phyloP scores from a whole-genome alignment of 805 yeast genomes.

The Saturnispora hagleri region DNA sequence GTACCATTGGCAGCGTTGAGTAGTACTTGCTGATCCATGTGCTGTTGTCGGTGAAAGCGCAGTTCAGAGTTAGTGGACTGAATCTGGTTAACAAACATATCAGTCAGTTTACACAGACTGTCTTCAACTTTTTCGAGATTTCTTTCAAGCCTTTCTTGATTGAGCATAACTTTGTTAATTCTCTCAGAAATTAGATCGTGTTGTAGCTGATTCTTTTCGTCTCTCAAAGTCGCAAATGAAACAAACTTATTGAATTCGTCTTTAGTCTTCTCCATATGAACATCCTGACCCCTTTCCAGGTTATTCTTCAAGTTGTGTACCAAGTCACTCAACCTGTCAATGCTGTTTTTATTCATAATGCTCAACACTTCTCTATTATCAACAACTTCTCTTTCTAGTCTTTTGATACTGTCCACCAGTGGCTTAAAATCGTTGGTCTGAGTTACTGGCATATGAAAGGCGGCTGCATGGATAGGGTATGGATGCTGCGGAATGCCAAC shows the following conservation, averaged over 20 bases:
- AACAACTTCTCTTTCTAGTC: slow-evolving; percentile 3
- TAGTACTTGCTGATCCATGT: background rate
- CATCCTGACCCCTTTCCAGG: background rate
- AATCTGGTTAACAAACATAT: background rate
- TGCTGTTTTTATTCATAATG: background rate
- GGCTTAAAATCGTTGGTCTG: background rate
- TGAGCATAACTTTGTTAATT: slow-evolving; percentile 1
- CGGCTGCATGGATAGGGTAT: background rate
- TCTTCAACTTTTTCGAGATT: slow-evolving; percentile 1
- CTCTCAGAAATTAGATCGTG: slow-evolving; percentile 1
- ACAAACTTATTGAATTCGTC: slow-evolving; percentile 5
- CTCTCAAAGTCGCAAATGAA: slow-evolving; percentile 2
- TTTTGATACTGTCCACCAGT: background rate
- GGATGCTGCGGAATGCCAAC: slow-evolving; percentile 2
- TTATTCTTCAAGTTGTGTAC: background rate
- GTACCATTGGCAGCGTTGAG: background rate
- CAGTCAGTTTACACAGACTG: slow-evolving; percentile 1
- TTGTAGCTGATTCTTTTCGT: slow-evolving; percentile 3
- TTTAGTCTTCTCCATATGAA: background rate
- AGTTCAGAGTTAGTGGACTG: background rate
- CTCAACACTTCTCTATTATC: background rate
- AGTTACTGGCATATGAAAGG: slow-evolving; percentile 2
- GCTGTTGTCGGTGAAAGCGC: background rate
- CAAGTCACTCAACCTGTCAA: background rate
- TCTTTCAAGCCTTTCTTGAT: slow-evolving; percentile 6